Percentiles rank a stretch among this genome's conserved stretches.
Evolutionary conservation across 2,329 filamentous ascomycete genomes (phyloP).

Genomic region (Arthroderma sp.): DNA sequence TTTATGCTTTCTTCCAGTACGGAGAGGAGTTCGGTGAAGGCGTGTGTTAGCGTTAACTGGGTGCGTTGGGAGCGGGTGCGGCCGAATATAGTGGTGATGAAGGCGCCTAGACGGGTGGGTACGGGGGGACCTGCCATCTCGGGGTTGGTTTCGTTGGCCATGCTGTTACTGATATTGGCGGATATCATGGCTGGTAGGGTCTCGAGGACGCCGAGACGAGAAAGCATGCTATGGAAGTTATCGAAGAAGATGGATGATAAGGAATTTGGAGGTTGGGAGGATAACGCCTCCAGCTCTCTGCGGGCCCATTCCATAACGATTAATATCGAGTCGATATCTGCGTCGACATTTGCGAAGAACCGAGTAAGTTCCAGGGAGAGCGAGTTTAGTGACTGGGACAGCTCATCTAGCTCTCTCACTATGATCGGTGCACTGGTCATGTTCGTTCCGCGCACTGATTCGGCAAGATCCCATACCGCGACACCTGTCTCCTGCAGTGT

Average conservation of each 20-base stretch:
- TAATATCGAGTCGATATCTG: conserved; percentile 83
- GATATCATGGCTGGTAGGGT: conserved; percentile 19
- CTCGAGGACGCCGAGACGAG: conserved; percentile 38
- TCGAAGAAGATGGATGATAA: conserved; percentile 61
- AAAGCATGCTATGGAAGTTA: conserved; percentile 70
- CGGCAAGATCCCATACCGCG: conserved; percentile 87
- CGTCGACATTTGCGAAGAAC: conserved; percentile 88
- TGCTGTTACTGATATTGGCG: conserved; percentile 1
- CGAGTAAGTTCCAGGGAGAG: conserved; percentile 75
- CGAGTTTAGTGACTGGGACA: conserved; percentile 74
- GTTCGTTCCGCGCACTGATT: conserved; percentile 77
- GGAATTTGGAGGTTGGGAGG: conserved; percentile 48
- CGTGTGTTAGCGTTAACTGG: conserved; percentile 66
- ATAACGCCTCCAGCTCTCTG: conserved; percentile 64
- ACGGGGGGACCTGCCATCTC: conserved; percentile 5
- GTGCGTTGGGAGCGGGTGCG: conserved; percentile 70
- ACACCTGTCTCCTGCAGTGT: conserved; percentile 84
- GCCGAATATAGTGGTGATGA: conserved; percentile 65
- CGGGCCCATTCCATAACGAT: conserved; percentile 95
- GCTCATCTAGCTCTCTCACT: conserved; percentile 68
- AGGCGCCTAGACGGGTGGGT: conserved; percentile 55
- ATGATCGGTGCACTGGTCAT: conserved; percentile 84
- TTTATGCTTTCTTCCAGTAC: conserved; percentile 84
- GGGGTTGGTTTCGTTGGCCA: conserved; percentile 6
- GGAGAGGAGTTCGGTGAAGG: conserved; percentile 75